Conservation (phyloP, 805 yeast genomes). For the Teunomyces stri region DNA sequence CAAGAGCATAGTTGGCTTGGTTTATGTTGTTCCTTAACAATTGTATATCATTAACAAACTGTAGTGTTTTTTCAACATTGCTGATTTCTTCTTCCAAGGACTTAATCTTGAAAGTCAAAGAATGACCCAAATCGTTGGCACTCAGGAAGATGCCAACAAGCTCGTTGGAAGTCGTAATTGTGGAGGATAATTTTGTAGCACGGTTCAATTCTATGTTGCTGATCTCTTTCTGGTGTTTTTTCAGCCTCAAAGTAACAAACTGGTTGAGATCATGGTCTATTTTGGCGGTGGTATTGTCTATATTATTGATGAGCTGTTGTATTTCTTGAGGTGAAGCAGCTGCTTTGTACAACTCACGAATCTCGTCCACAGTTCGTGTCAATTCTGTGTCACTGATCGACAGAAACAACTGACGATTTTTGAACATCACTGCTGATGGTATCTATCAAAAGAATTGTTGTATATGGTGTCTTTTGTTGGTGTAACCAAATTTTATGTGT, state of each 20-base stretch:
- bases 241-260: constrained; percentile 22
- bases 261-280: constrained; percentile 27
- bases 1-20: constrained; percentile 67
- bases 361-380: neutral
- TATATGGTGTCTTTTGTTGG: neutral
- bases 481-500: neutral
- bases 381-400: constrained; percentile 1
- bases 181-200: constrained; percentile 56
- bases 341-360: constrained; percentile 5
- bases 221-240: constrained; percentile 35
- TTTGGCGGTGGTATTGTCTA: constrained; percentile 23
- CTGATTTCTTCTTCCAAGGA: constrained; percentile 67
- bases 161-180: constrained; percentile 55
- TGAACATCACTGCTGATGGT: neutral
- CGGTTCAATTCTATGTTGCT: constrained; percentile 57
- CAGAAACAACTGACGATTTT: constrained; percentile 3
- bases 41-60: constrained; percentile 65
- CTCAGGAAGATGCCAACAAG: constrained; percentile 52
- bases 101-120: constrained; percentile 67
- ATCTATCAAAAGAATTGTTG: neutral
- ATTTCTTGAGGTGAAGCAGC: constrained; percentile 31
- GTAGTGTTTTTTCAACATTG: constrained; percentile 58
- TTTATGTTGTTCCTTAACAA: constrained; percentile 63
- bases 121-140: constrained; percentile 63
- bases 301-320: constrained; percentile 20